A percentile compares a stretch with the other conserved stretches of the same genome.
Conservation (phyloP, 2,329 filamentous ascomycete species). For the Fusarium fujikuroi region DNA sequence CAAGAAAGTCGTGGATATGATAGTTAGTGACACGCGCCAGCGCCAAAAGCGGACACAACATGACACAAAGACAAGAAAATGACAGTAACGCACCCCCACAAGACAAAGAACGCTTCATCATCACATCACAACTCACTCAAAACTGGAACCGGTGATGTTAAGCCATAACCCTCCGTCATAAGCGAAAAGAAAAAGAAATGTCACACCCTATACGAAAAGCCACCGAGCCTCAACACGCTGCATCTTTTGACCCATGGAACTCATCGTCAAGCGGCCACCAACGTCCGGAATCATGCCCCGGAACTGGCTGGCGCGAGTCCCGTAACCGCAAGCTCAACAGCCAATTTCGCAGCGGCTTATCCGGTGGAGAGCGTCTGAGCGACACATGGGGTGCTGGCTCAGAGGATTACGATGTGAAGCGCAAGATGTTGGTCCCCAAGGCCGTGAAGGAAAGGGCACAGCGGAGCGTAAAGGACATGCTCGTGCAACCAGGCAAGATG, state of each 20-base stretch:
- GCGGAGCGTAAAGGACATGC: constrained; percentile 65
- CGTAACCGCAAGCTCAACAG: constrained; percentile 74
- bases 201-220: constrained; percentile 42
- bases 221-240: constrained; percentile 55
- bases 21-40: constrained; percentile 36
- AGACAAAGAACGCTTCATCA: background rate
- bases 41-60: constrained; percentile 27
- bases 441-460: constrained; percentile 52
- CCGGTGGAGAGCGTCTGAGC: constrained; percentile 68
- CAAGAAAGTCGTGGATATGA: constrained; percentile 19
- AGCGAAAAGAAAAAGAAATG: constrained; percentile 1
- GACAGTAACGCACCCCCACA: background rate
- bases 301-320: constrained; percentile 76
- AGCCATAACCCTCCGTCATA: background rate
- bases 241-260: constrained; percentile 75
- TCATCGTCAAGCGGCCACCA: constrained; percentile 82
- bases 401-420: constrained; percentile 61
- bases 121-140: background rate
- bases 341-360: constrained; percentile 71
- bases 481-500: constrained; percentile 60
- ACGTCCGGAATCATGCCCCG: constrained; percentile 73
- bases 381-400: constrained; percentile 75
- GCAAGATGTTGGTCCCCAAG: constrained; percentile 57
- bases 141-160: background rate
- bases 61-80: constrained; percentile 23